Conservation (phyloP, 1,284 basidiomycete species). For the Trichosporon coremiiforme region DNA sequence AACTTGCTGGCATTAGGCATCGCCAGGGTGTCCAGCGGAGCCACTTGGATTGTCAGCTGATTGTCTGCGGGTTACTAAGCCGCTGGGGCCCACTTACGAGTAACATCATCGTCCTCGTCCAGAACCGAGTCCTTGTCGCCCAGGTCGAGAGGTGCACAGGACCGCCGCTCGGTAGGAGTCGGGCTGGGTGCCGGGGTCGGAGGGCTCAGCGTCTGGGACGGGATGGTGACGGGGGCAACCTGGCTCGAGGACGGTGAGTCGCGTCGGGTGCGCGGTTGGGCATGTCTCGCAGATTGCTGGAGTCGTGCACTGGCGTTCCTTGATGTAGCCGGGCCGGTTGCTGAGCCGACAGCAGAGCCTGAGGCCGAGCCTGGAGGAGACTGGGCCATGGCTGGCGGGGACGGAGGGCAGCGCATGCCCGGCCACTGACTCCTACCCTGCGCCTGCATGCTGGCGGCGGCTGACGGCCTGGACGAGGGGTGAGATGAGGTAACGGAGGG, state of each 20-base stretch:
- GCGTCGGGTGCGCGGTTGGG: not conserved
- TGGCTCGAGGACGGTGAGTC: not conserved
- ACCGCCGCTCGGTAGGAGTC: constrained; percentile 30
- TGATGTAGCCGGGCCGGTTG: not conserved
- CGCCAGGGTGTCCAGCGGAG: constrained; percentile 4
- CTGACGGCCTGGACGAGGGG: not conserved
- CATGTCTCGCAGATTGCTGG: constrained; percentile 1
- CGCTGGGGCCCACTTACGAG: not conserved
- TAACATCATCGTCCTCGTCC: constrained; percentile 1
- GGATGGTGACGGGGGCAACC: constrained; percentile 32
- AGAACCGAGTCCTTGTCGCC: constrained; percentile 13
- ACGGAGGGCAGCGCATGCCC: constrained; percentile 21
- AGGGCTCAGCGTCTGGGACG: constrained; percentile 31
- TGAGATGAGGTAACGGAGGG: not conserved
- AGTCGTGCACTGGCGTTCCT: constrained; percentile 7
- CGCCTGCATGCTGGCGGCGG: constrained; percentile 13
- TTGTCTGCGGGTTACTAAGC: not conserved
- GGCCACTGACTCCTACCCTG: constrained; percentile 19
- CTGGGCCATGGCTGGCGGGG: constrained; percentile 19
- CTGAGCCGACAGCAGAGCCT: not conserved
- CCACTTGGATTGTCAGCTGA: constrained; percentile 5
- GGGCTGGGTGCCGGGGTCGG: constrained; percentile 33
- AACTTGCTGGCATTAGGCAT: constrained; percentile 26
- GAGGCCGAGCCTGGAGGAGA: constrained; percentile 11
- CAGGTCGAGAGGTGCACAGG: constrained; percentile 20